Evolutionary conservation across 1,284 basidiomycete genomes (phyloP), one percentile per base, ranked within the genome.

Genomic region (Ganoderma multipileum): DNA sequence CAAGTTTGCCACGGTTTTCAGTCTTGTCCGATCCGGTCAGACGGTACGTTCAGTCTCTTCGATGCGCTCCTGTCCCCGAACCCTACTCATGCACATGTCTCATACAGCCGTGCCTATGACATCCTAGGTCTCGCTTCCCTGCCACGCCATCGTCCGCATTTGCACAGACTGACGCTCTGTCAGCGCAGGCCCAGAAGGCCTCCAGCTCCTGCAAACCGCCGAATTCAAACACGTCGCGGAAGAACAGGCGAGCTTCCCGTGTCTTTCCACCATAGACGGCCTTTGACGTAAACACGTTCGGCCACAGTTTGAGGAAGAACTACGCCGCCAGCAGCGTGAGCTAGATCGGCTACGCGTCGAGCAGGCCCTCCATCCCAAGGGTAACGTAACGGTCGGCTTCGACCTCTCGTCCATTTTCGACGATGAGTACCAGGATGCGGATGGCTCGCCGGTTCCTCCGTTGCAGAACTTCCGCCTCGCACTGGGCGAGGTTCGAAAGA

Each of bases 11-110:
- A 63, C 42, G 66, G 38, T 69, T 70, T 71, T 26, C 74, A 92
- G 92, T 94, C 42, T 80, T 95, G 42, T 92, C 89, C 42, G 91
- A 95, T 76, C 87, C 90, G 23, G 90, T 94, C 76, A 84, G 88
- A 75, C 86, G 94, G 84, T 91, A 80, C 73, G 81, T 77, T 41
- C 62, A 33, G 28, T 42, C 39, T 61, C 57, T 36, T 38, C 65
- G 28, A 64, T 61, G 16, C 68, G 38, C 58, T 60, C 59, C 61
- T 57, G 52, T 58, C 61, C 66, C 64, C 63, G 58, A 60, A 73
- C 60, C 66, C 74, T 72, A 36, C 66, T 63, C 64, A 75, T 67
- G 52, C 66, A 62, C 64, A 75, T 67, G 52, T 65, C 61, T 63
- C 44, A 11, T 62, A 23, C 67, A 82, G 78, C 52, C 86, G 88